These are phyloP conservation scores for Nicotiana tomentosiformis DNA, from an alignment of 257 asterid species.

Conservation along the genomic window DNA sequence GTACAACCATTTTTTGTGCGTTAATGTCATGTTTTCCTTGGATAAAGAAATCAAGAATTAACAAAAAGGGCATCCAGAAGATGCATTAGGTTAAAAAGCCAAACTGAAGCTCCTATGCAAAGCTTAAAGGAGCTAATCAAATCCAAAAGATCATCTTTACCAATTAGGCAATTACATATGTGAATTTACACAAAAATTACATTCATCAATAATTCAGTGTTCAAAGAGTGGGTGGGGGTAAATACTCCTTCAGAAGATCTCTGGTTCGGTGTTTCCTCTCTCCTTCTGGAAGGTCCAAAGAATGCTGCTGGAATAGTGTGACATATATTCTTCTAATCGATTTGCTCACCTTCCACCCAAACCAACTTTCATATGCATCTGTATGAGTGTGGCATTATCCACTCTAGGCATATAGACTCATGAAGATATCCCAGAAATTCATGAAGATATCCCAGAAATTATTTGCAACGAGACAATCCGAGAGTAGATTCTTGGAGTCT, in stretches of 20 bases:
- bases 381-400: background rate
- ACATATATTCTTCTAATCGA: background rate
- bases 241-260: background rate
- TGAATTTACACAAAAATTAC: background rate
- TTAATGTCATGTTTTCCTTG: background rate
- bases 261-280: background rate
- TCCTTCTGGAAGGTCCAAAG: background rate
- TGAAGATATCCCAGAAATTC: background rate
- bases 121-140: background rate
- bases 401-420: background rate
- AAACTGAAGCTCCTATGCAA: background rate
- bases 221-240: background rate
- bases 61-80: background rate
- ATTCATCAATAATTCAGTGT: background rate
- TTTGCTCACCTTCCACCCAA: background rate
- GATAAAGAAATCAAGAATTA: background rate
- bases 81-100: background rate
- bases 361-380: background rate
- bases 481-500: conserved; percentile 3
- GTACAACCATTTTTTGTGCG: background rate
- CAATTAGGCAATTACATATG: background rate
- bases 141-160: background rate
- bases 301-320: background rate
- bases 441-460: background rate
- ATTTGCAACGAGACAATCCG: background rate